Evolutionary conservation across 2,329 filamentous ascomycete species (phyloP).

Genomic region (Coniella lustricola): DNA sequence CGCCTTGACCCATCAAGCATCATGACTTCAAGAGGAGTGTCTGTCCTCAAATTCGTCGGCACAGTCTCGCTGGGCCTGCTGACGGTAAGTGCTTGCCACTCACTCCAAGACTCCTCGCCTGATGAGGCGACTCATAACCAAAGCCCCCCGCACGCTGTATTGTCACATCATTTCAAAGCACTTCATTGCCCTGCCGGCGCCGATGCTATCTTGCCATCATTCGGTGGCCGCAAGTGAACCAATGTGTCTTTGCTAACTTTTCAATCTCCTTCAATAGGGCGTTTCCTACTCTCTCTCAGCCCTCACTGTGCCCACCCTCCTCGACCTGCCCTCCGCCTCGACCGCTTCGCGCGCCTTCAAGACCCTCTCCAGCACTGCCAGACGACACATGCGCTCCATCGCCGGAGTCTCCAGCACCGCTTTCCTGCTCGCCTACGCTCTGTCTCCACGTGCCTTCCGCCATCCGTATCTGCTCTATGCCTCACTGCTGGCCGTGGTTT

Average conservation of each 20-base stretch:
- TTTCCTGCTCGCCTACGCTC: conserved; percentile 68
- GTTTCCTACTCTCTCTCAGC: conserved; percentile 78
- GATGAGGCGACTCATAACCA: background rate
- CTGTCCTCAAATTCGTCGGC: conserved; percentile 85
- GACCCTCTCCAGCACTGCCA: conserved; percentile 56
- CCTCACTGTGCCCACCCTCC: conserved; percentile 71
- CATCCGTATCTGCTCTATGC: conserved; percentile 93
- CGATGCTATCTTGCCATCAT: background rate
- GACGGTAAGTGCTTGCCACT: conserved; percentile 56
- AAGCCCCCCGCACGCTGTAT: background rate
- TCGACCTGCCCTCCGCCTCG: conserved; percentile 70
- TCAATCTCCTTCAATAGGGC: conserved; percentile 54
- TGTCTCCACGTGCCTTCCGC: conserved; percentile 66
- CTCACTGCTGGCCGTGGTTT: conserved; percentile 58
- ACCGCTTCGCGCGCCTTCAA: conserved; percentile 64
- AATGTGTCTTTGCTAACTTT: background rate
- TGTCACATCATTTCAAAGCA: background rate
- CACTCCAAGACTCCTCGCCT: conserved; percentile 1
- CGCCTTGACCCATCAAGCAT: conserved; percentile 20
- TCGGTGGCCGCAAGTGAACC: too few species aligned
- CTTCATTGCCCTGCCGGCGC: background rate
- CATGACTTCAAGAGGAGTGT: conserved; percentile 65
- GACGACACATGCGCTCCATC: conserved; percentile 59
- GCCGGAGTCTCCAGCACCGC: conserved; percentile 62
- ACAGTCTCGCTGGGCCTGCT: conserved; percentile 81